These are phyloP conservation scores for Daldinia concentrica DNA, from an alignment of 495 filamentous ascomycete genomes.

Conservation along the genomic window DNA sequence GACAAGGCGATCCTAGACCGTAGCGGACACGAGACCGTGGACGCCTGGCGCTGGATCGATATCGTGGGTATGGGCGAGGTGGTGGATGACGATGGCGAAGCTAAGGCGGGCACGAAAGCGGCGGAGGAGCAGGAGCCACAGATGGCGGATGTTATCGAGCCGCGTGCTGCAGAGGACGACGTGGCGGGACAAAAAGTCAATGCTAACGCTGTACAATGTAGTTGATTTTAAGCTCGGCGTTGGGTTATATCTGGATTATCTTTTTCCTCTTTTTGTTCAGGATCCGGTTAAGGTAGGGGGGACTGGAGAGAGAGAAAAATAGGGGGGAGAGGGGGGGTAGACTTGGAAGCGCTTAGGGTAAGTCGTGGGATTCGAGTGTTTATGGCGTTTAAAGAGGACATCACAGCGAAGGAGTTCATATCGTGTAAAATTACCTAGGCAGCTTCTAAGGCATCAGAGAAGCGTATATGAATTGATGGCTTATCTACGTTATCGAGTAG, in stretches of 20 bases:
- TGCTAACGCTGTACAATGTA: not conserved
- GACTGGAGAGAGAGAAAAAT: not conserved
- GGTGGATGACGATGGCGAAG: conserved; percentile 36
- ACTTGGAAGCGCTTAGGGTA: not conserved
- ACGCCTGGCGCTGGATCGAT: conserved; percentile 54
- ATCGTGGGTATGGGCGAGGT: conserved; percentile 54
- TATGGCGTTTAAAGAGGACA: not conserved
- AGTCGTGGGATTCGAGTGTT: not conserved
- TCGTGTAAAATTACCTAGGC: not conserved
- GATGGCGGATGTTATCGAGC: conserved; percentile 57
- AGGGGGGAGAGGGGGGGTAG: not conserved
- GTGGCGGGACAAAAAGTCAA: not conserved
- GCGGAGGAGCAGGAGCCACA: conserved; percentile 48
- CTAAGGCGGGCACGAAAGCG: conserved; percentile 22
- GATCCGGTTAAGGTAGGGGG: not conserved
- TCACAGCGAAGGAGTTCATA: not conserved
- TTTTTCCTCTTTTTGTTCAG: not conserved
- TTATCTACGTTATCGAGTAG: not conserved
- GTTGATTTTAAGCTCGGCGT: conserved; percentile 1
- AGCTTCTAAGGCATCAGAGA: not conserved
- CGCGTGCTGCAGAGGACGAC: conserved; percentile 17
- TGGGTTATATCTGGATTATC: not conserved
- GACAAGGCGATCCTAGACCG: conserved; percentile 54
- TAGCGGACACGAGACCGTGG: conserved; percentile 37
- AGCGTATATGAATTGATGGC: not conserved